Evolutionary conservation across 2,329 filamentous ascomycete species (phyloP).

Genomic region (Cladosporium sp.): DNA sequence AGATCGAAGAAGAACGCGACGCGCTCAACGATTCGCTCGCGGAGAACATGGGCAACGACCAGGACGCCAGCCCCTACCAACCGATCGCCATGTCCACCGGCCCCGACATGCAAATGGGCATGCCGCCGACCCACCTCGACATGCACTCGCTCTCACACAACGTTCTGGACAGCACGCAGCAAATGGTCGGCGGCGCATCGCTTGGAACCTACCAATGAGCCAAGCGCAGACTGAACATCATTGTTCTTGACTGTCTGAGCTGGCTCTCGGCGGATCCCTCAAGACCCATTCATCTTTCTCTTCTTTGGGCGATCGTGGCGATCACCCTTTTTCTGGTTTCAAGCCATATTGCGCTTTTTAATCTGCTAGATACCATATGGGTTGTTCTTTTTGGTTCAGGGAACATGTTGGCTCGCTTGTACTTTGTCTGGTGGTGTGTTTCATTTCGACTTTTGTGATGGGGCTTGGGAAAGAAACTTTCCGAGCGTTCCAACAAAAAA

Average conservation of each 20-base stretch:
- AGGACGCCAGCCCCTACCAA: constrained; percentile 24
- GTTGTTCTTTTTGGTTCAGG: background rate
- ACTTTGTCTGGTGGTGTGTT: too few species aligned
- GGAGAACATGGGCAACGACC: constrained; percentile 49
- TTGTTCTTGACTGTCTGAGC: constrained; percentile 5
- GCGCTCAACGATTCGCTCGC: constrained; percentile 71
- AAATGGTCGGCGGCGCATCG: constrained; percentile 34
- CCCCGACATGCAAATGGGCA: constrained; percentile 28
- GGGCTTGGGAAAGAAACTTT: too few species aligned
- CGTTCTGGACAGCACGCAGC: constrained; percentile 40
- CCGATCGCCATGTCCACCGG: constrained; percentile 27
- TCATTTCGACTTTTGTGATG: too few species aligned
- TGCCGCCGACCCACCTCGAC: constrained; percentile 30
- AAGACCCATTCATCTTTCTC: background rate
- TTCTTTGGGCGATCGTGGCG: background rate
- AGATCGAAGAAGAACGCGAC: constrained; percentile 84
- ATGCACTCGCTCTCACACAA: constrained; percentile 30
- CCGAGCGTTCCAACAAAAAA: too few species aligned
- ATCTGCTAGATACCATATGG: background rate
- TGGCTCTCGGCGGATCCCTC: constrained; percentile 6
- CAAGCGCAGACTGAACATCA: background rate
- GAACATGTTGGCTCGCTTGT: background rate
- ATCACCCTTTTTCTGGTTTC: constrained; percentile 1
- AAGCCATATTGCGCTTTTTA: constrained; percentile 3
- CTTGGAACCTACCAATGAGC: constrained; percentile 39